phyloP scores from a whole-genome alignment of 78 protist species.

The Guillardia theta region DNA sequence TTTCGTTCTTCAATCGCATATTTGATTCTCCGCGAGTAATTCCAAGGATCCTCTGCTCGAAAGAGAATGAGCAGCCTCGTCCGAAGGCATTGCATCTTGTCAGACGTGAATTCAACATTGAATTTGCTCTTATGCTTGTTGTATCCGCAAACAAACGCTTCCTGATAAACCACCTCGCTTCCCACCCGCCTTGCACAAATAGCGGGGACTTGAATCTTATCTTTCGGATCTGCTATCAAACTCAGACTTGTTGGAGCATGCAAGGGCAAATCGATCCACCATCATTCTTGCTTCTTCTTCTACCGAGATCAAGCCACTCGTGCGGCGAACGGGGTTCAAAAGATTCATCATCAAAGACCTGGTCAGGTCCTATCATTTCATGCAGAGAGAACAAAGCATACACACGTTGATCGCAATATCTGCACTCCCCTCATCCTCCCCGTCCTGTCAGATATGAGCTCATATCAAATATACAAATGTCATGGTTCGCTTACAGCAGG shows the following conservation, averaged over 20 bases:
- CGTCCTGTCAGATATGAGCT: neutral
- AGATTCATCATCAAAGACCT: neutral
- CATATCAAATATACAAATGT: neutral
- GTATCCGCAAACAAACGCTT: neutral
- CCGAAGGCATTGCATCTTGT: neutral
- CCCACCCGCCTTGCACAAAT: neutral
- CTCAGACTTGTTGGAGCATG: too few species aligned
- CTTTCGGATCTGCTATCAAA: neutral
- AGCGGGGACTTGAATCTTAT: neutral
- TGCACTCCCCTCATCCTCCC: neutral
- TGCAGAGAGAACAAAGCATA: too few species aligned
- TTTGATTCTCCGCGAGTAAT: neutral
- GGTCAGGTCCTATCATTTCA: neutral
- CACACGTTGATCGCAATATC: neutral
- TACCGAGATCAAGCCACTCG: constrained; percentile 21
- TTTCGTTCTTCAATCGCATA: neutral
- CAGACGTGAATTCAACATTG: neutral
- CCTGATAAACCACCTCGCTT: neutral
- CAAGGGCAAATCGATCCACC: neutral
- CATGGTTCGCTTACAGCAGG: neutral
- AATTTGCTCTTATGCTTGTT: neutral
- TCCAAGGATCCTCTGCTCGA: neutral
- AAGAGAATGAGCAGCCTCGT: neutral
- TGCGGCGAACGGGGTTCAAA: neutral
- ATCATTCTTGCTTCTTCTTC: neutral